These are phyloP conservation scores for Phaffia tasmanica DNA, from an alignment of 768 basidiomycete genomes.

Conservation along the genomic window DNA sequence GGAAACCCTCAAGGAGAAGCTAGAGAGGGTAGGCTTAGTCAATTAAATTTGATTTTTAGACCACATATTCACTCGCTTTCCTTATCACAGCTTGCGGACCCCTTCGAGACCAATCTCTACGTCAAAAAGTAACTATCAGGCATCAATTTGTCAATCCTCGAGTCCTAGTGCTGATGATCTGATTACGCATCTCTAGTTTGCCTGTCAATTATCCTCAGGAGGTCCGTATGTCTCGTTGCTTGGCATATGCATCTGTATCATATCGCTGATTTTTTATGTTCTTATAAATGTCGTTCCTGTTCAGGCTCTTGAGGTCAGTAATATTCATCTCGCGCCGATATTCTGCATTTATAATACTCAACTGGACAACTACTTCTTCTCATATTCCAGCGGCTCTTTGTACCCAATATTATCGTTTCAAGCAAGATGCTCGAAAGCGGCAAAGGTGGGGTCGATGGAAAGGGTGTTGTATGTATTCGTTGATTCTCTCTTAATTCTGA, in stretches of 20 bases:
- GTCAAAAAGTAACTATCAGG: constrained; percentile 21
- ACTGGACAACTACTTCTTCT: background rate
- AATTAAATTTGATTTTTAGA: background rate
- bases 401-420: constrained; percentile 20
- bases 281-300: background rate
- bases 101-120: constrained; percentile 25
- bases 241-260: background rate
- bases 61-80: background rate
- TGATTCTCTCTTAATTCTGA: background rate
- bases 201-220: constrained; percentile 15
- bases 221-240: background rate
- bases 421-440: constrained; percentile 22
- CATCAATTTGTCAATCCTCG: background rate
- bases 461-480: constrained; percentile 23
- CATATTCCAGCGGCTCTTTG: constrained; percentile 11
- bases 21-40: constrained; percentile 12
- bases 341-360: no score
- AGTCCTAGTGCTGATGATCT: background rate
- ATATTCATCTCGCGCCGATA: background rate
- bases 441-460: constrained; percentile 17
- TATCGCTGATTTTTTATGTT: background rate
- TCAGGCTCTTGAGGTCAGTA: constrained; percentile 19
- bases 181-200: constrained; percentile 1
- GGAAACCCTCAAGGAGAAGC: constrained; percentile 26
- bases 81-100: constrained; percentile 15